Conservation (phyloP, 2,329 filamentous ascomycete species). For the Canariomyces notabilis region DNA sequence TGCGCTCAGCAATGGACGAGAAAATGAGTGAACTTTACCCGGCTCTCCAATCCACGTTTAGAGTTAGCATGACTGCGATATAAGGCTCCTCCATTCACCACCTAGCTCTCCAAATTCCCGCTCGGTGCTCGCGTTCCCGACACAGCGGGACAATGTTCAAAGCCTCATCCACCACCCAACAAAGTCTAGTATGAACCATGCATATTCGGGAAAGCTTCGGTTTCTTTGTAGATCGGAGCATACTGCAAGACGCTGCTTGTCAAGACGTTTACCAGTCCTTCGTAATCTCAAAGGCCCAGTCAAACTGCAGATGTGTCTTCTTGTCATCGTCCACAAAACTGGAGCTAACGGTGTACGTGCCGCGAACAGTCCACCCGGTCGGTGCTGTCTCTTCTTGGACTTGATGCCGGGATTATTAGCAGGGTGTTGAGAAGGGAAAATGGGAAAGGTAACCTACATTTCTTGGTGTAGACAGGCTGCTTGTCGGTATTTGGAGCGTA, state of each 20-base stretch:
- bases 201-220: neutral
- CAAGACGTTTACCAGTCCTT: conserved; percentile 74
- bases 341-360: conserved; percentile 83
- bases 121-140: too few species aligned
- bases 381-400: conserved; percentile 74
- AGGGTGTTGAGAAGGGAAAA: neutral
- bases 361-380: conserved; percentile 81
- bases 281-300: conserved; percentile 94
- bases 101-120: too few species aligned
- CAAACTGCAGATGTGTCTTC: conserved; percentile 82
- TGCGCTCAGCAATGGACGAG: too few species aligned
- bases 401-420: neutral
- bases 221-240: neutral
- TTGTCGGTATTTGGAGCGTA: conserved; percentile 90
- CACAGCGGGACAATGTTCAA: too few species aligned
- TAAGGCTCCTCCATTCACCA: too few species aligned
- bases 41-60: too few species aligned
- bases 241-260: neutral
- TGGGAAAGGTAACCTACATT: conserved; percentile 58
- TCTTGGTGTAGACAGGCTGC: conserved; percentile 81
- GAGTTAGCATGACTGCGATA: too few species aligned
- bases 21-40: too few species aligned
- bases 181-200: neutral
- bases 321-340: conserved; percentile 96
- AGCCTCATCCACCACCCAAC: neutral